A percentile compares a stretch with the other conserved stretches of the same genome.
Evolutionary conservation across 225 moss, liverwort and hornwort genomes (phyloP).

Genomic region (Marchantia paleacea): DNA sequence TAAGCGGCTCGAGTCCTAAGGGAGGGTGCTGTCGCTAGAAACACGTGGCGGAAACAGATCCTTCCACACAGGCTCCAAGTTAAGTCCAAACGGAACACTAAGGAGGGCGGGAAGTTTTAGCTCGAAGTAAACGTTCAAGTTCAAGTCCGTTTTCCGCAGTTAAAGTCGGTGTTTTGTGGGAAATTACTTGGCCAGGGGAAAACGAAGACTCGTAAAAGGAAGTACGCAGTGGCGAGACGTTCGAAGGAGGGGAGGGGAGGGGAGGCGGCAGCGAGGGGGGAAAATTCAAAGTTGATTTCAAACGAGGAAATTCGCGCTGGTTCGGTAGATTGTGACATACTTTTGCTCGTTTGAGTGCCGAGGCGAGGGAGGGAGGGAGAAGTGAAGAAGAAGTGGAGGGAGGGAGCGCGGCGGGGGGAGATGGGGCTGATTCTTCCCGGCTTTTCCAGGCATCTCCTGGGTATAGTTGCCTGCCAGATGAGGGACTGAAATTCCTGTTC

Average conservation of each 20-base stretch:
- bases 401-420: not conserved
- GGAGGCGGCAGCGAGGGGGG: constrained; percentile 2
- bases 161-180: not conserved
- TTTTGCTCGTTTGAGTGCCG: not conserved
- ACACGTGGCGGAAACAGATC: not conserved
- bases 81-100: not conserved
- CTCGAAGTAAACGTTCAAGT: not conserved
- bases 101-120: constrained; percentile 11
- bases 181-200: not conserved
- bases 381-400: not conserved
- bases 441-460: constrained; percentile 9
- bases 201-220: not conserved
- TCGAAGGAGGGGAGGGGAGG: not conserved
- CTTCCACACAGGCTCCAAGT: not conserved
- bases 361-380: constrained; percentile 2
- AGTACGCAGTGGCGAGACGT: not conserved
- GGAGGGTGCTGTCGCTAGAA: too few relatives aligned
- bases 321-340: not conserved
- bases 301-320: constrained; percentile 22
- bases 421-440: constrained; percentile 14
- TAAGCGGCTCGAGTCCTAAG: too few relatives aligned
- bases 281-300: constrained; percentile 22
- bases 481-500: not conserved
- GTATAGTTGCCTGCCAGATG: not conserved
- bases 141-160: not conserved